Conservation (phyloP, 805 yeast genomes). For the Myxozyma lipomycoides region DNA sequence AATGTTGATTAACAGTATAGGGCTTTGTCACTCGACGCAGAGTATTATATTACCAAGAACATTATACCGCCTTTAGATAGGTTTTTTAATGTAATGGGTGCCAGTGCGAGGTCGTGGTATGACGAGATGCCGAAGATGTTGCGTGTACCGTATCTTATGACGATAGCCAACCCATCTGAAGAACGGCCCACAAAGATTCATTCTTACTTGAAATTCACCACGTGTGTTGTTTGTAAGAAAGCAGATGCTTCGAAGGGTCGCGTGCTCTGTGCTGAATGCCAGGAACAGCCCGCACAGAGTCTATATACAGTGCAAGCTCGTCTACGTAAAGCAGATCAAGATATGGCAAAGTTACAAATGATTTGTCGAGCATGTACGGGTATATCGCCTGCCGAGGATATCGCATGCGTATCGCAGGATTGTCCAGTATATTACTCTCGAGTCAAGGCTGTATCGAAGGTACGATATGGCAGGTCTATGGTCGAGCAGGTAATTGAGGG, state of each 20-base stretch:
- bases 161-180: neutral
- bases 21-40: conserved; percentile 58
- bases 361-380: conserved; percentile 37
- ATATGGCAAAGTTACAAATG: conserved; percentile 26
- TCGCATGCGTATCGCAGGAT: conserved; percentile 56
- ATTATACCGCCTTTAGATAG: conserved; percentile 88
- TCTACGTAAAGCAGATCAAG: conserved; percentile 19
- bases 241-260: conserved; percentile 2
- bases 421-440: conserved; percentile 61
- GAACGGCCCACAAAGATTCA: conserved; percentile 12
- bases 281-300: conserved; percentile 4
- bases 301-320: conserved; percentile 17
- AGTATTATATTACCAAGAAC: conserved; percentile 79
- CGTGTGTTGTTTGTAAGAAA: conserved; percentile 18
- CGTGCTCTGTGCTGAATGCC: neutral
- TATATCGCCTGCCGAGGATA: conserved; percentile 34
- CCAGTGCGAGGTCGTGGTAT: conserved; percentile 74
- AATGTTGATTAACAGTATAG: neutral
- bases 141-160: conserved; percentile 12
- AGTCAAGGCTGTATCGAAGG: conserved; percentile 38
- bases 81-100: conserved; percentile 77
- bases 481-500: neutral
- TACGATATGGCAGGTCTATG: neutral
- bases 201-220: conserved; percentile 19
- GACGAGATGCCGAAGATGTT: conserved; percentile 53